phyloP scores from a whole-genome alignment of 129 eudicot genomes.

The Scalesia atractyloides region DNA sequence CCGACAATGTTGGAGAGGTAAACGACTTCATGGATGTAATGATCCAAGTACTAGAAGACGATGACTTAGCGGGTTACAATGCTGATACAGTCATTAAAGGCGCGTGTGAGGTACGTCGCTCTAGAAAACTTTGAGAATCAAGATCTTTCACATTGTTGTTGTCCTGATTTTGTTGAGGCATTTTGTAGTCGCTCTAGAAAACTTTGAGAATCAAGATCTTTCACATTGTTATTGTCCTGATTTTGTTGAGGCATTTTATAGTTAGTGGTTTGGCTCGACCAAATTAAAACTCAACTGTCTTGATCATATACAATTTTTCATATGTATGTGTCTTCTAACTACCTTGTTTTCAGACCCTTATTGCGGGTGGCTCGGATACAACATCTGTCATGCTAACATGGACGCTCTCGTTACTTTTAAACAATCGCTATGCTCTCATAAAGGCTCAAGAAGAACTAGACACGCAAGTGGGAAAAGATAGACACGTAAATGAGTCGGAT shows the following conservation, averaged over 20 bases:
- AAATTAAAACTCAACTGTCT: neutral
- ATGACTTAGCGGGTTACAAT: neutral
- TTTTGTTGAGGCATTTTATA: too few species aligned
- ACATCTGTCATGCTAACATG: neutral
- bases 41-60: neutral
- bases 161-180: too few species aligned
- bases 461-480: neutral
- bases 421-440: neutral
- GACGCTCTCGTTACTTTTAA: neutral
- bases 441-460: neutral
- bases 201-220: too few species aligned
- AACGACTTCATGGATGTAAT: slow-evolving; percentile 34
- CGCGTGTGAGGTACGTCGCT: slow-evolving; percentile 12
- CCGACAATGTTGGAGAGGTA: neutral
- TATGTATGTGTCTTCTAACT: neutral
- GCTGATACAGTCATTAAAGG: slow-evolving; percentile 26
- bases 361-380: neutral
- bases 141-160: too few species aligned
- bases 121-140: too few species aligned
- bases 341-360: neutral
- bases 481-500: neutral
- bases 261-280: neutral
- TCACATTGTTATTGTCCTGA: too few species aligned
- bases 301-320: neutral
- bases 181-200: neutral